Conservation (phyloP, 2,329 filamentous ascomycete species). For the Ophiocordyceps robertsii region DNA sequence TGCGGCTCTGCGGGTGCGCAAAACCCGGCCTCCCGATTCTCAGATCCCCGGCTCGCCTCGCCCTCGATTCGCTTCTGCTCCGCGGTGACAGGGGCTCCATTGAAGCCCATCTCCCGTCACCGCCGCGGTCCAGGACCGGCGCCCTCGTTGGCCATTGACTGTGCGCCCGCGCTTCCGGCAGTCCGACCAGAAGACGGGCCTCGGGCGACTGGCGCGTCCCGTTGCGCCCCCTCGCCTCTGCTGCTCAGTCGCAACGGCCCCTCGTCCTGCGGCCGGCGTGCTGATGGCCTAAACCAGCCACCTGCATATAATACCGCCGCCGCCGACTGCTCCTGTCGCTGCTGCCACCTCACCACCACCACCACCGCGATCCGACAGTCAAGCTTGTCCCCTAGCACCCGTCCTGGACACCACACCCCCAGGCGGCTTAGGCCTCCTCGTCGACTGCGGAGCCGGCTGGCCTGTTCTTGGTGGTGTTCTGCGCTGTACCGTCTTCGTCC, state of each 20-base stretch:
- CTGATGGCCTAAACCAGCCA: conserved; percentile 16
- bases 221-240: neutral
- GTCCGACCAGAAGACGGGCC: neutral
- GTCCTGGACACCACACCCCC: neutral
- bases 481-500: neutral
- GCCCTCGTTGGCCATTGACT: neutral
- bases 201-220: neutral
- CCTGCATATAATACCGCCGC: conserved; percentile 15
- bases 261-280: conserved; percentile 3
- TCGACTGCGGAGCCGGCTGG: neutral
- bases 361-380: conserved; percentile 2
- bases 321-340: conserved; percentile 7
- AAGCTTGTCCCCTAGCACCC: neutral
- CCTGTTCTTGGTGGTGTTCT: neutral
- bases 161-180: neutral
- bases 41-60: neutral
- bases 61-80: neutral
- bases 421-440: neutral
- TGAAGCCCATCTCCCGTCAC: neutral
- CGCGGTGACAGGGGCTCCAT: neutral
- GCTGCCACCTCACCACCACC: conserved; percentile 4
- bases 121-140: too few relatives aligned
- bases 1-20: conserved; percentile 2
- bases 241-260: neutral
- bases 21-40: neutral